phyloP scores from a whole-genome alignment of 495 filamentous ascomycete species.

The Alectoria sarmentosa region DNA sequence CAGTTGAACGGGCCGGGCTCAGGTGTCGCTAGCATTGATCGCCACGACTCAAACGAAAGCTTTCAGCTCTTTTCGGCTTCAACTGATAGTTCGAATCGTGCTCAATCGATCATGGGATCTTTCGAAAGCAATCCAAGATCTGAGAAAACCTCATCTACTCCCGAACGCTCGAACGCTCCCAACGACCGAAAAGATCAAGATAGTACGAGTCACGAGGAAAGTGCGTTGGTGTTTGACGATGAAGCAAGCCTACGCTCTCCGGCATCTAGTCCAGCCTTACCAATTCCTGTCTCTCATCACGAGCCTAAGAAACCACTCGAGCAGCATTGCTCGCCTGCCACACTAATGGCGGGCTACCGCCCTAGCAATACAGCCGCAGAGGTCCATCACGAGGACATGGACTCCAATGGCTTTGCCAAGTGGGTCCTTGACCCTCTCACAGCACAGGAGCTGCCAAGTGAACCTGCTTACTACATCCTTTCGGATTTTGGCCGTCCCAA shows the following conservation, averaged over 20 bases:
- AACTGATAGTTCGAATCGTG: conserved; percentile 49
- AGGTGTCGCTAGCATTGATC: conserved; percentile 38
- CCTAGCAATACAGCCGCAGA: background rate
- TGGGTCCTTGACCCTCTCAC: background rate
- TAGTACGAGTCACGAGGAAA: conserved; percentile 5
- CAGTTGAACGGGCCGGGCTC: conserved; percentile 33
- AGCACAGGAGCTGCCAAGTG: background rate
- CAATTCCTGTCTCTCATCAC: background rate
- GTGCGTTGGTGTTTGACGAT: conserved; percentile 14
- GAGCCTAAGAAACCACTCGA: background rate
- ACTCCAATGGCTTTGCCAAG: background rate
- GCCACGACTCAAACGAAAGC: conserved; percentile 73
- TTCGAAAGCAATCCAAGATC: conserved; percentile 26
- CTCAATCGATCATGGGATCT: conserved; percentile 40
- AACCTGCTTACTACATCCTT: background rate
- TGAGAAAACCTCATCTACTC: conserved; percentile 14
- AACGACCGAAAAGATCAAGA: background rate
- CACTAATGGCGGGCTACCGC: background rate
- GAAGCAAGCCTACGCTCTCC: conserved; percentile 14
- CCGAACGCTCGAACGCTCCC: conserved; percentile 4
- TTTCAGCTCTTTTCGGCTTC: conserved; percentile 80
- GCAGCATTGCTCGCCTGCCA: background rate
- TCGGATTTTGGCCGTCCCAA: conserved; percentile 13
- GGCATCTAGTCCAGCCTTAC: conserved; percentile 3
- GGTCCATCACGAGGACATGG: conserved; percentile 16